These are phyloP conservation scores for Mortierella sp. DNA, from an alignment of 371 early-diverging fungal species.

Conservation along the genomic window DNA sequence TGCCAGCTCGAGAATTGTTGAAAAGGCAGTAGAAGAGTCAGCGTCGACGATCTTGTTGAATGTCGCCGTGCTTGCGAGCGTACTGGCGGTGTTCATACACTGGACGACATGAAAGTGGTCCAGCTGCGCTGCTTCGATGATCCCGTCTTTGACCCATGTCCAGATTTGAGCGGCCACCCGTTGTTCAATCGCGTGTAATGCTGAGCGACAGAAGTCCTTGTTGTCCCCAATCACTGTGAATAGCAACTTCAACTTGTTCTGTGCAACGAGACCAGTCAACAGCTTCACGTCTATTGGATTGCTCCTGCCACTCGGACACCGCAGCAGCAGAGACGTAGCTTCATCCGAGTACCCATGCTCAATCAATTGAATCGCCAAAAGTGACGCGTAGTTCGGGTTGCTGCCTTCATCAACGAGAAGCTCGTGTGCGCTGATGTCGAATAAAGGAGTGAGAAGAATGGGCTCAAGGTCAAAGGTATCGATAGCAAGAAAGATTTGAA, in stretches of 20 bases:
- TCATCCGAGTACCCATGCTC: neutral
- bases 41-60: neutral
- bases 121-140: neutral
- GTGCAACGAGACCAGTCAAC: neutral
- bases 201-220: neutral
- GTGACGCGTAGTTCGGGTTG: neutral
- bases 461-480: slow-evolving; percentile 9
- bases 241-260: neutral
- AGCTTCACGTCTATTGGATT: neutral
- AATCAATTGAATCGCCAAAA: neutral
- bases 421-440: neutral
- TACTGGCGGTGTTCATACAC: neutral
- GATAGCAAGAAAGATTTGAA: slow-evolving; percentile 11
- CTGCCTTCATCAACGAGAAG: neutral
- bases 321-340: neutral
- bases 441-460: neutral
- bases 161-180: neutral
- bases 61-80: neutral
- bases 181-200: neutral
- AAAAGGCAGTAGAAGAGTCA: neutral
- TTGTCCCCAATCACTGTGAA: neutral
- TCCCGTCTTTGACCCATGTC: neutral
- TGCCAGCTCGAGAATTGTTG: neutral
- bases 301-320: neutral
- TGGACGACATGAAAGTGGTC: neutral